These are phyloP conservation scores for Cladorrhinum sp. DNA, from an alignment of 2,329 filamentous ascomycete species.

Conservation along the genomic window DNA sequence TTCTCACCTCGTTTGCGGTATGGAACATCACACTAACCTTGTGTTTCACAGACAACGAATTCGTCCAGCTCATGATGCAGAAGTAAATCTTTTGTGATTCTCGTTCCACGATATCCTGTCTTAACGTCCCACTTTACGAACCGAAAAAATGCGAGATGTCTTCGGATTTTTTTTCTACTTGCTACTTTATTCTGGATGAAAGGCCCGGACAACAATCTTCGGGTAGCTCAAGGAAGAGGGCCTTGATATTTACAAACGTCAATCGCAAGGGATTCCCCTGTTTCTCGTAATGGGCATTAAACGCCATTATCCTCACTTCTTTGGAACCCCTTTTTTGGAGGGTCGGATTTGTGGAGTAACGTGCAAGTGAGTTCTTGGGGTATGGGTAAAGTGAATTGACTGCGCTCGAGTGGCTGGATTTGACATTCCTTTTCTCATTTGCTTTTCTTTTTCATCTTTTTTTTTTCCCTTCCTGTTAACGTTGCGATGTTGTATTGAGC, in stretches of 20 bases:
- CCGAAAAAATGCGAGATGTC: constrained; percentile 12
- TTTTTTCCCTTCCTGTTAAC: background rate
- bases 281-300: constrained; percentile 12
- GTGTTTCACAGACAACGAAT: constrained; percentile 70
- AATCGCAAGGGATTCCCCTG: constrained; percentile 15
- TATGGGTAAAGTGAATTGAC: background rate
- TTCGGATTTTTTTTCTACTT: constrained; percentile 20
- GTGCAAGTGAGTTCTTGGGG: background rate
- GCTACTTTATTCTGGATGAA: constrained; percentile 25
- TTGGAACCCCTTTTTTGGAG: background rate
- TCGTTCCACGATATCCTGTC: constrained; percentile 16
- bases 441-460: background rate
- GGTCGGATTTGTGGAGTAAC: constrained; percentile 1
- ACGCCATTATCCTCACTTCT: constrained; percentile 3
- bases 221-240: background rate
- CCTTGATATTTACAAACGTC: constrained; percentile 18
- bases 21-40: constrained; percentile 26
- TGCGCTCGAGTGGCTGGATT: background rate
- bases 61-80: constrained; percentile 95
- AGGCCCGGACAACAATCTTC: background rate
- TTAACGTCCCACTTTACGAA: constrained; percentile 17
- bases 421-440: background rate
- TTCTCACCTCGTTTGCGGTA: background rate
- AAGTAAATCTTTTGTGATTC: constrained; percentile 55
- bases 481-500: background rate